These are phyloP conservation scores for Fereydounia khargensis DNA, from an alignment of 1,284 basidiomycete species.

Conservation along the genomic window DNA sequence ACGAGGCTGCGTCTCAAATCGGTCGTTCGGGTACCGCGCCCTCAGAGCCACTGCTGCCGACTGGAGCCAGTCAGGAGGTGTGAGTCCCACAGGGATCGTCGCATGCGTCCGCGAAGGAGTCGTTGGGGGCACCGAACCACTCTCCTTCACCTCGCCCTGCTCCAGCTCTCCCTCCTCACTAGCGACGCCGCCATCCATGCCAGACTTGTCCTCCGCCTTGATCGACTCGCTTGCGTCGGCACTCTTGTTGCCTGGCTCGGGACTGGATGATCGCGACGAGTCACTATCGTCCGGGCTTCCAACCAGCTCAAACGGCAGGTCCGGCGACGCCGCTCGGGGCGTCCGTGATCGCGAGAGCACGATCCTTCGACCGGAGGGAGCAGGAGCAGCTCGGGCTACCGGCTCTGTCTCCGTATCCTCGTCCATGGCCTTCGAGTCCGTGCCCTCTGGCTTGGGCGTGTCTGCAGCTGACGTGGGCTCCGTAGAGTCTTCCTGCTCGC, in stretches of 20 bases:
- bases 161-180: slow-evolving; percentile 67
- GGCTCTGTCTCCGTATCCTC: slow-evolving; percentile 5
- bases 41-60: slow-evolving; percentile 68
- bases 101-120: slow-evolving; percentile 10
- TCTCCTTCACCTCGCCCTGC: slow-evolving; percentile 62
- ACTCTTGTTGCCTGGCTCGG: slow-evolving; percentile 20
- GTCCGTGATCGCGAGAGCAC: not conserved
- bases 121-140: slow-evolving; percentile 6
- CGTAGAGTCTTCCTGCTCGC: slow-evolving; percentile 17
- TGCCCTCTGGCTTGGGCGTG: slow-evolving; percentile 17
- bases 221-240: slow-evolving; percentile 15
- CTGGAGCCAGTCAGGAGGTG: slow-evolving; percentile 69
- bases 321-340: slow-evolving; percentile 14
- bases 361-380: too few relatives aligned
- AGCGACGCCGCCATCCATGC: slow-evolving; percentile 60
- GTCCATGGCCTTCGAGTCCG: slow-evolving; percentile 12
- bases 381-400: too few relatives aligned
- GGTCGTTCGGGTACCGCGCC: slow-evolving; percentile 74
- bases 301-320: slow-evolving; percentile 48
- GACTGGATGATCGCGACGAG: slow-evolving; percentile 29
- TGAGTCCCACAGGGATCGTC: slow-evolving; percentile 3
- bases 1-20: slow-evolving; percentile 61
- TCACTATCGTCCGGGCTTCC: slow-evolving; percentile 45
- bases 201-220: not conserved
- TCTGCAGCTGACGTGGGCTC: slow-evolving; percentile 34